These are phyloP conservation scores for Diaporthe vexans DNA, from an alignment of 2,329 filamentous ascomycete species.

Conservation along the genomic window DNA sequence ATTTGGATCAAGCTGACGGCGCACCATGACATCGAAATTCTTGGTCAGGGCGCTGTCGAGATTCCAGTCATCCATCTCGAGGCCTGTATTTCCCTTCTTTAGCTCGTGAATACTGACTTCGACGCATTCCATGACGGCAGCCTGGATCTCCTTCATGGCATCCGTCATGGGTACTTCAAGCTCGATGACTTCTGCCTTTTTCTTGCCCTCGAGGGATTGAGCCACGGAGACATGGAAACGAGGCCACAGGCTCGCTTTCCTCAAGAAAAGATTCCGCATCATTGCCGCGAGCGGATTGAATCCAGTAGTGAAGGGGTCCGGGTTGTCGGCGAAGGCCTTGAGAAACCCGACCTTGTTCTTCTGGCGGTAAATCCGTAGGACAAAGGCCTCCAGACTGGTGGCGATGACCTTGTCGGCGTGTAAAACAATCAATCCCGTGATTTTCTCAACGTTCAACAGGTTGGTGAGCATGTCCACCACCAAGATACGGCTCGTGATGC, in stretches of 20 bases:
- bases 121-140: slow-evolving; percentile 94
- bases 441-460: slow-evolving; percentile 83
- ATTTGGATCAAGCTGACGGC: slow-evolving; percentile 92
- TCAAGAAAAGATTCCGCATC: slow-evolving; percentile 92
- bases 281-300: slow-evolving; percentile 91
- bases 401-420: slow-evolving; percentile 90
- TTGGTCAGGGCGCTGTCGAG: slow-evolving; percentile 92
- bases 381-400: slow-evolving; percentile 94
- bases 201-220: slow-evolving; percentile 88
- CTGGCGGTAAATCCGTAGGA: slow-evolving; percentile 92
- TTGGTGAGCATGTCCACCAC: slow-evolving; percentile 93
- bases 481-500: slow-evolving; percentile 94
- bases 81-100: slow-evolving; percentile 88
- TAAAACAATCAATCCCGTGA: slow-evolving; percentile 88
- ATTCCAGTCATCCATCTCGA: slow-evolving; percentile 98
- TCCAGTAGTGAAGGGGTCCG: slow-evolving; percentile 89
- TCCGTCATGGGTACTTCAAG: slow-evolving; percentile 97
- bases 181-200: slow-evolving; percentile 97
- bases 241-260: slow-evolving; percentile 91
- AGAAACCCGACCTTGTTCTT: slow-evolving; percentile 95
- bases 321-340: slow-evolving; percentile 95
- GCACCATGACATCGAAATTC: slow-evolving; percentile 90
- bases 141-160: slow-evolving; percentile 92
- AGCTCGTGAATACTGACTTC: slow-evolving; percentile 95
- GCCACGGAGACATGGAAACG: slow-evolving; percentile 94